Conservation (phyloP, 2,329 filamentous ascomycete species). For the Cordyceps farinosa region DNA sequence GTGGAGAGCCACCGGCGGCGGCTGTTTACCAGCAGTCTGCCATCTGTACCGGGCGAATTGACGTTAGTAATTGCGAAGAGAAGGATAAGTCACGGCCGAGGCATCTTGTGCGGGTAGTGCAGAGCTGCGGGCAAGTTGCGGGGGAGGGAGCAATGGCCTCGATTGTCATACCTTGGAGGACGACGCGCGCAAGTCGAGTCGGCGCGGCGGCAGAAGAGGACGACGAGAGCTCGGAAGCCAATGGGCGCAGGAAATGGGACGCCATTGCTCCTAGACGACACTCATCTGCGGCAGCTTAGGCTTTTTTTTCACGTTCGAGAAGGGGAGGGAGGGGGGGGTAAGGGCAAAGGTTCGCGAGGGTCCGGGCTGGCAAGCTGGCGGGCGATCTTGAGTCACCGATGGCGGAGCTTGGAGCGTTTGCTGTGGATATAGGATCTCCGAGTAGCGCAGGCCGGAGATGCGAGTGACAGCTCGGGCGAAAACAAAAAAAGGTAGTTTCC, state of each 20-base stretch:
- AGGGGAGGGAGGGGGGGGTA: background rate
- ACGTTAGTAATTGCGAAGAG: background rate
- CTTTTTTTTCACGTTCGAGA: background rate
- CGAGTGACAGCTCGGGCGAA: background rate
- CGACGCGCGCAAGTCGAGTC: constrained; percentile 26
- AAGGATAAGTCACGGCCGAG: background rate
- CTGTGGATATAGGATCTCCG: constrained; percentile 13
- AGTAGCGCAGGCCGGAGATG: constrained; percentile 8
- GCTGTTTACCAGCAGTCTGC: constrained; percentile 16
- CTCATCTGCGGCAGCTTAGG: constrained; percentile 28
- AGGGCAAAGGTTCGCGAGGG: background rate
- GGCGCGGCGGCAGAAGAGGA: constrained; percentile 20
- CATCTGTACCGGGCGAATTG: constrained; percentile 20
- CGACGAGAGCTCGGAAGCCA: constrained; percentile 31
- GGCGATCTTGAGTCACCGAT: constrained; percentile 15
- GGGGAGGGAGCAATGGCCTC: no score
- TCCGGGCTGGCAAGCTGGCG: background rate
- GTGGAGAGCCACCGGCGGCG: constrained; percentile 40
- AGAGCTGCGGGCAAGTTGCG: no score
- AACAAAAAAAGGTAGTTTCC: background rate
- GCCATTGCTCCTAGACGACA: constrained; percentile 30
- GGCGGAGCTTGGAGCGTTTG: background rate
- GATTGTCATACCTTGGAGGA: constrained; percentile 24
- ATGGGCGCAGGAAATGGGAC: constrained; percentile 32
- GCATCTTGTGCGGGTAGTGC: background rate